Conservation (phyloP, 164 flowering plant species). For the Stephania japonica region DNA sequence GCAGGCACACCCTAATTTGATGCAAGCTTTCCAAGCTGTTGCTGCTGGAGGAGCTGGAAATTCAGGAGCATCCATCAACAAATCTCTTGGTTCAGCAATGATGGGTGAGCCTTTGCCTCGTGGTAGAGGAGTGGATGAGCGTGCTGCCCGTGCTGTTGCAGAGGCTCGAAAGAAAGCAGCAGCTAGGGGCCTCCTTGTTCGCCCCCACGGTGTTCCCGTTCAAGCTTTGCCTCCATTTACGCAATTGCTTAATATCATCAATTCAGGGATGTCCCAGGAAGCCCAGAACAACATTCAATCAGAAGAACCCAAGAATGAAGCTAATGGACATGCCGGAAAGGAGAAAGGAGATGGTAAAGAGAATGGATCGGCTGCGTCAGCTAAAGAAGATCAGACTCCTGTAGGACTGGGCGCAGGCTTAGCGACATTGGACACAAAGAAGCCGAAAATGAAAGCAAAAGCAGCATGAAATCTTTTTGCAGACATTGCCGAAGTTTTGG, state of each 20-base stretch:
- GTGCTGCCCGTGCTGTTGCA: conserved; percentile 87
- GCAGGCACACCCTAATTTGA: conserved; percentile 73
- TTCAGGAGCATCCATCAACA: conserved; percentile 33
- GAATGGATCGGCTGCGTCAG: conserved; percentile 21
- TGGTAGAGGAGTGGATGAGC: conserved; percentile 81
- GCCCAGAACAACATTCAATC: conserved; percentile 19
- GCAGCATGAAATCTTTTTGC: conserved; percentile 23
- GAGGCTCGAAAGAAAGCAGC: conserved; percentile 87
- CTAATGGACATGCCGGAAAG: conserved; percentile 22
- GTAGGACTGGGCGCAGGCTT: conserved; percentile 76
- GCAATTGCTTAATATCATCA: conserved; percentile 62
- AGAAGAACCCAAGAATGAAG: conserved; percentile 30
- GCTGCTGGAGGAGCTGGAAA: conserved; percentile 58
- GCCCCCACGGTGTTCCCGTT: conserved; percentile 67
- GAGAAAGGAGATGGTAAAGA: conserved; percentile 20
- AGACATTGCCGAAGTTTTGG: conserved; percentile 3
- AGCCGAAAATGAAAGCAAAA: conserved; percentile 61
- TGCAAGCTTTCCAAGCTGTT: conserved; percentile 86
- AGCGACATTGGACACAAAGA: conserved; percentile 54
- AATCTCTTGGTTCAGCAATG: conserved; percentile 47
- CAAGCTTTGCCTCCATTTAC: conserved; percentile 60
- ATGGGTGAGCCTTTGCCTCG: conserved; percentile 62
- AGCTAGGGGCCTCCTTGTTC: conserved; percentile 63
- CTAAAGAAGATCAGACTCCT: conserved; percentile 43
- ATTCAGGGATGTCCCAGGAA: conserved; percentile 50